Evolutionary conservation across 177 flowering plant species (phyloP).

Genomic region (Vitis hybrid): DNA sequence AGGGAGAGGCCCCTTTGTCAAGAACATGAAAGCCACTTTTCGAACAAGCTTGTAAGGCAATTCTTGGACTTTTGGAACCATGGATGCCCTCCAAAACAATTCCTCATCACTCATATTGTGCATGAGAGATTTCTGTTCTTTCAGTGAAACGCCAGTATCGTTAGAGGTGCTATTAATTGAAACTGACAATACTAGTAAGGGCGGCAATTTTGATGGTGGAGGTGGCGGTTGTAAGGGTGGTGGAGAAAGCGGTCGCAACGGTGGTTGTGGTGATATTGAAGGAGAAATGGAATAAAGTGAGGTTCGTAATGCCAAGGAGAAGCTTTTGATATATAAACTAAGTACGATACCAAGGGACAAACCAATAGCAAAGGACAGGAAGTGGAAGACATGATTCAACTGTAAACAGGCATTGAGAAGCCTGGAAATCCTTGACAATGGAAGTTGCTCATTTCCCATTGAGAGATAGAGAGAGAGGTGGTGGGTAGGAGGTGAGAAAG

Average conservation of each 20-base stretch:
- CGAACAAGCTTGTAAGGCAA: neutral
- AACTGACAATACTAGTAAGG: neutral
- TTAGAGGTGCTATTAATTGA: constrained; percentile 2
- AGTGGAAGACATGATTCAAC: constrained; percentile 15
- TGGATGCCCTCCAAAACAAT: constrained; percentile 33
- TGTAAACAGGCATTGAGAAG: constrained; percentile 2
- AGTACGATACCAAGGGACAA: constrained; percentile 27
- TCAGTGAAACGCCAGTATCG: neutral
- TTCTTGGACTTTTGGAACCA: constrained; percentile 17
- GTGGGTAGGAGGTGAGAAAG: too few relatives aligned
- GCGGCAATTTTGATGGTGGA: neutral
- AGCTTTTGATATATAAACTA: constrained; percentile 18
- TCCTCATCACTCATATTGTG: constrained; percentile 41
- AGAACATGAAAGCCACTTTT: constrained; percentile 54
- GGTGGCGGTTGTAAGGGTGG: neutral
- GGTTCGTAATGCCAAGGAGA: constrained; percentile 8
- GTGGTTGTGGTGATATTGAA: constrained; percentile 1
- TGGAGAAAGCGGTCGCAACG: neutral
- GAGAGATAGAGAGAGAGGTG: neutral
- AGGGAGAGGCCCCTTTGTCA: constrained; percentile 42
- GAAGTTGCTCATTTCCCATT: constrained; percentile 10
- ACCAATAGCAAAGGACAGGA: constrained; percentile 30
- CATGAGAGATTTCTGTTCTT: constrained; percentile 10
- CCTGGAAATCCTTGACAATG: constrained; percentile 1
- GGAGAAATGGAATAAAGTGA: neutral